phyloP scores from a whole-genome alignment of 23 red algal genomes.

The Porphyridium purpureum region DNA sequence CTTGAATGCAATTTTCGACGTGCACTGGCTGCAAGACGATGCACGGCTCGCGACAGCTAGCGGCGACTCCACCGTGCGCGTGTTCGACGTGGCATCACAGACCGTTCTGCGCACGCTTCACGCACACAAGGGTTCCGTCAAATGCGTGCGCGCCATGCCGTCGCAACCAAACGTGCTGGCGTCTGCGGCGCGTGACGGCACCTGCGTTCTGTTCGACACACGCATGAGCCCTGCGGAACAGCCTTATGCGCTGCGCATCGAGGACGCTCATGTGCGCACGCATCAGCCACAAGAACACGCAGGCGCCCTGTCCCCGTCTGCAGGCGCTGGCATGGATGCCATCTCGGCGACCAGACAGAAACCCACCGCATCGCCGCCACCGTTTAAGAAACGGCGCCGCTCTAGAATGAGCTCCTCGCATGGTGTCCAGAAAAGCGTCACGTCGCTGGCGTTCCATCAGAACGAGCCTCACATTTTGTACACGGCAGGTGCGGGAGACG shows the following conservation, averaged over 20 bases:
- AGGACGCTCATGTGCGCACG: too few species aligned
- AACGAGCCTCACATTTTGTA: constrained; percentile 3
- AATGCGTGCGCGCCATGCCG: constrained; percentile 19
- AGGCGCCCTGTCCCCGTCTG: too few species aligned
- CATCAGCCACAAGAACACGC: too few species aligned
- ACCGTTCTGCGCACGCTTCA: constrained; percentile 2
- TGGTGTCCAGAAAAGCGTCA: too few species aligned
- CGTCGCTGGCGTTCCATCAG: constrained; percentile 14
- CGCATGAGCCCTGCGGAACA: too few species aligned
- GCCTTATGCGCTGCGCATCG: too few species aligned
- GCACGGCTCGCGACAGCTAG: constrained; percentile 34
- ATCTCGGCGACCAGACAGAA: too few species aligned
- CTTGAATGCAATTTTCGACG: constrained; percentile 65
- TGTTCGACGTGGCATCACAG: constrained; percentile 16
- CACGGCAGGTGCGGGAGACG: constrained; percentile 46
- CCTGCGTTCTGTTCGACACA: constrained; percentile 18
- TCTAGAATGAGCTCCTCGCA: too few species aligned
- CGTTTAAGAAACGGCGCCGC: too few species aligned
- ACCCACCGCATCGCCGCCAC: too few species aligned
- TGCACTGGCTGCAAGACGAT: constrained; percentile 30
- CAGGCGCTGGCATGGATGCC: too few species aligned
- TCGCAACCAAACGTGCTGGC: constrained; percentile 9
- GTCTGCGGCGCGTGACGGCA: constrained; percentile 35
- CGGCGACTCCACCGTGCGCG: constrained; percentile 37
- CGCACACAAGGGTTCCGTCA: constrained; percentile 27